Base-by-base conservation (phyloP, 768 basidiomycete genomes). In the Boletus vinaceobasis region DNA sequence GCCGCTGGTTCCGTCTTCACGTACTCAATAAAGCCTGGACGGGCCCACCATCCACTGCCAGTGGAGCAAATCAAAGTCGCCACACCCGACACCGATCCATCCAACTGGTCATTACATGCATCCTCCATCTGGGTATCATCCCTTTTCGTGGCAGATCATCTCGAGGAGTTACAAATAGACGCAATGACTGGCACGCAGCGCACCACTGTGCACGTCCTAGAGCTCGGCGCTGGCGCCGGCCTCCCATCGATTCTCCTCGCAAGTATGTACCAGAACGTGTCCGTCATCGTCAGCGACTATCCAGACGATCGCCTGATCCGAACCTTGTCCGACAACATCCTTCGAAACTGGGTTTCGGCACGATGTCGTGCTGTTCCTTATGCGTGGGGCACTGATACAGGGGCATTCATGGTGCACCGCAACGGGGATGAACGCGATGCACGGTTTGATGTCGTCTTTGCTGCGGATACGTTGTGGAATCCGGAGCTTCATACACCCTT, bases 381-480 rank as follows among this genome's bases (percentile, higher is more conserved):
- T 61, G 81, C 77, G 8, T 90, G 88, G 88, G 88, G 86, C 2
- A 70, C 79, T 7, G 80, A 84, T 60, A 61, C 74, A 0, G 43
- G 52, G 7, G 47, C 71, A 11, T 44, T 73, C 5, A 33, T 21
- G 31, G 27, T 65, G 27, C 38, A n/a, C 14, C 2, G 29, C 17
- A 27, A 14, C n/a, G 37, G 19, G 8, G 67, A 63, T 13, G 21
- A 21, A 8, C 70, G 74, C 11, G 66, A 64, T 15, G 23, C 29
- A 9, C 71, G 73, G 15, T 87, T 87, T 65, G 87, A 91, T 61
- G 55, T 88, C 38, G 71, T 91, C 32, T 57, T 90, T 23, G 87
- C 88, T 0, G 85, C 88, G 13, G 90, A 91, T 63, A 90, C 88
- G 31, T 71, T 92, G 1, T 91, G 88, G 90, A 87, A 90, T 63